phyloP scores from a whole-genome alignment of 1,139 yeast genomes.

The Kodamaea sp. region DNA sequence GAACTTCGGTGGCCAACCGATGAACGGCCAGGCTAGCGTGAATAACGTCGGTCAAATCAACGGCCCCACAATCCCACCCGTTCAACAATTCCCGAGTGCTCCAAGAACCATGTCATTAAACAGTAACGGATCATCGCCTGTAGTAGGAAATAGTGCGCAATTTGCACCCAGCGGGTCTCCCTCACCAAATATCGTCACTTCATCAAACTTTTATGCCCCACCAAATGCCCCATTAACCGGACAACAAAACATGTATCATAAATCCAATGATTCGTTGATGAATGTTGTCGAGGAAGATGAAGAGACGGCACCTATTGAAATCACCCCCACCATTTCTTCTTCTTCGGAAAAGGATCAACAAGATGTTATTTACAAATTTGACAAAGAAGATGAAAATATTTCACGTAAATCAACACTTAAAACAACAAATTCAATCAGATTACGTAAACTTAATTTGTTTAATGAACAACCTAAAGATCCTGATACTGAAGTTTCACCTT shows the following conservation, averaged over 20 bases:
- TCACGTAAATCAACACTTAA: conserved; percentile 41
- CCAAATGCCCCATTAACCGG: conserved; percentile 2
- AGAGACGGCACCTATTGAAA: conserved; percentile 15
- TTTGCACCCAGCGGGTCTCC: conserved; percentile 4
- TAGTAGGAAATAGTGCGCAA: conserved; percentile 3
- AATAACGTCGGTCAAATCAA: background rate
- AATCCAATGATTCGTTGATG: conserved; percentile 38
- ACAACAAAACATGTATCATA: conserved; percentile 6
- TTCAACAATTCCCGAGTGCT: conserved; percentile 1
- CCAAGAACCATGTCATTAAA: conserved; percentile 15
- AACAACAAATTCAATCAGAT: conserved; percentile 41
- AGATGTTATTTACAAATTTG: conserved; percentile 32
- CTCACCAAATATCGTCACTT: conserved; percentile 3
- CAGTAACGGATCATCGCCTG: conserved; percentile 7
- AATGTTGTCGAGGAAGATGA: conserved; percentile 44
- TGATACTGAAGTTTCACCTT: conserved; percentile 14
- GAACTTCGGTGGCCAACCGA: background rate
- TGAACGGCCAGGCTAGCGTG: background rate
- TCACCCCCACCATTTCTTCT: background rate
- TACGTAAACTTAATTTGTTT: conserved; percentile 41
- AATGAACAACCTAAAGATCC: conserved; percentile 8
- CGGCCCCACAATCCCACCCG: too few species aligned
- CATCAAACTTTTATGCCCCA: conserved; percentile 1
- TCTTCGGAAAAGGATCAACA: conserved; percentile 15
- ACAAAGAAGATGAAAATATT: conserved; percentile 21